These are phyloP conservation scores for Corchorus capsularis DNA, from an alignment of 345 rosid genomes.

Conservation along the genomic window DNA sequence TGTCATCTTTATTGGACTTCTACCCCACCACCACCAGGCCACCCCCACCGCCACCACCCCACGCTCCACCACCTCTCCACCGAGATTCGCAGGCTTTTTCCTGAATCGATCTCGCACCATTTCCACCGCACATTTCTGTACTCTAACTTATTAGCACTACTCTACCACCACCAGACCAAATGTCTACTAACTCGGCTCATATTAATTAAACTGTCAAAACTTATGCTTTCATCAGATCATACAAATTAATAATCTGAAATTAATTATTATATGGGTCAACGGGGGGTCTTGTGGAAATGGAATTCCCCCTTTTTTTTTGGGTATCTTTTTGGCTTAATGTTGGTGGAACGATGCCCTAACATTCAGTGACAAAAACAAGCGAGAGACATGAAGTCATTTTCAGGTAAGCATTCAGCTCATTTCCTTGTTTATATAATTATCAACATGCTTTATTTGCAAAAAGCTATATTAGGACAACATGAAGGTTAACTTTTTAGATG, in stretches of 20 bases:
- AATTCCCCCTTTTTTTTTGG: not conserved
- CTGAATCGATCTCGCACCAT: not conserved
- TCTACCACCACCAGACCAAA: not conserved
- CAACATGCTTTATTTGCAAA: not conserved
- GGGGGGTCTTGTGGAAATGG: not conserved
- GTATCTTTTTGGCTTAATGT: not conserved
- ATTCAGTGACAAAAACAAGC: not conserved
- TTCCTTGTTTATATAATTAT: not conserved
- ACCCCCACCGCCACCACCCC: too few relatives aligned
- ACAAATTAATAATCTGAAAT: too few relatives aligned
- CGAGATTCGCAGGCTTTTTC: not conserved
- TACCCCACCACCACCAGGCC: not conserved
- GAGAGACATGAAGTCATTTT: not conserved
- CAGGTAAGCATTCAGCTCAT: not conserved
- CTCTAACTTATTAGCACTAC: not conserved
- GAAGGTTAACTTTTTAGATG: not conserved
- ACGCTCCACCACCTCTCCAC: not conserved
- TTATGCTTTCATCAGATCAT: not conserved
- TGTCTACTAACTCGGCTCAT: not conserved
- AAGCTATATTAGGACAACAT: not conserved
- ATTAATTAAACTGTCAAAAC: too few relatives aligned
- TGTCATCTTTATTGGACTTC: conserved; percentile 18
- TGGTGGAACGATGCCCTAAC: not conserved
- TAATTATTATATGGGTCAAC: not conserved
- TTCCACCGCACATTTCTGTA: not conserved